phyloP scores from a whole-genome alignment of 768 basidiomycete species.

The Collybia sp. region DNA sequence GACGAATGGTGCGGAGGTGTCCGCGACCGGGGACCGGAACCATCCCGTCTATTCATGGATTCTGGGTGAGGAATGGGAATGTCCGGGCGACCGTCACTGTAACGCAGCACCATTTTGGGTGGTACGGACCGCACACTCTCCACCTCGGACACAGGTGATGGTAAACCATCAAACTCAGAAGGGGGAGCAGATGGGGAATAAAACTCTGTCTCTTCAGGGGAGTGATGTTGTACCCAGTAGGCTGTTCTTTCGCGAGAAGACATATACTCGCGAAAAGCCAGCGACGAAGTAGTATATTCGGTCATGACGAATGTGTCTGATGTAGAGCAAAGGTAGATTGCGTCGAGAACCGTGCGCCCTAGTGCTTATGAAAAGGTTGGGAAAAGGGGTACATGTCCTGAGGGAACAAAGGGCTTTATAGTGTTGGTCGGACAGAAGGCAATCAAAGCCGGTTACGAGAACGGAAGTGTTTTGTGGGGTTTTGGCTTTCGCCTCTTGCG shows the following conservation, averaged over 20 bases:
- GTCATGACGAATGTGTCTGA: constrained; percentile 39
- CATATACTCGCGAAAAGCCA: constrained; percentile 54
- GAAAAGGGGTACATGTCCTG: constrained; percentile 21
- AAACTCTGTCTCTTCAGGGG: constrained; percentile 33
- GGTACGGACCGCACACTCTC: constrained; percentile 52
- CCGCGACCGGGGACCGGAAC: constrained; percentile 20
- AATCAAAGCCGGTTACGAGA: constrained; percentile 15
- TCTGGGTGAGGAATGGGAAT: constrained; percentile 48
- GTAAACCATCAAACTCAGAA: constrained; percentile 40
- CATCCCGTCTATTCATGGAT: constrained; percentile 13
- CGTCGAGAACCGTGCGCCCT: constrained; percentile 2
- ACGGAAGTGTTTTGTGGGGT: constrained; percentile 19
- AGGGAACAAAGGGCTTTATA: constrained; percentile 30
- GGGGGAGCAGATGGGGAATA: constrained; percentile 60
- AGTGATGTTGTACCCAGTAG: constrained; percentile 50
- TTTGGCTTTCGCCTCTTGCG: constrained; percentile 17
- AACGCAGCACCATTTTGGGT: constrained; percentile 70
- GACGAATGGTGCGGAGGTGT: constrained; percentile 14
- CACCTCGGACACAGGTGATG: constrained; percentile 41
- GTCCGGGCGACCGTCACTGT: constrained; percentile 59
- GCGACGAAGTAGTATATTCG: constrained; percentile 57
- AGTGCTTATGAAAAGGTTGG: constrained; percentile 14
- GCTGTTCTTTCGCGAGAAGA: constrained; percentile 58
- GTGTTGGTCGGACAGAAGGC: constrained; percentile 14
- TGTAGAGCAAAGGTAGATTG: constrained; percentile 10